Evolutionary conservation across 176 grass and related monocot genomes (phyloP), one percentile per base, ranked within the genome.

Genomic region (Oryza nivara): DNA sequence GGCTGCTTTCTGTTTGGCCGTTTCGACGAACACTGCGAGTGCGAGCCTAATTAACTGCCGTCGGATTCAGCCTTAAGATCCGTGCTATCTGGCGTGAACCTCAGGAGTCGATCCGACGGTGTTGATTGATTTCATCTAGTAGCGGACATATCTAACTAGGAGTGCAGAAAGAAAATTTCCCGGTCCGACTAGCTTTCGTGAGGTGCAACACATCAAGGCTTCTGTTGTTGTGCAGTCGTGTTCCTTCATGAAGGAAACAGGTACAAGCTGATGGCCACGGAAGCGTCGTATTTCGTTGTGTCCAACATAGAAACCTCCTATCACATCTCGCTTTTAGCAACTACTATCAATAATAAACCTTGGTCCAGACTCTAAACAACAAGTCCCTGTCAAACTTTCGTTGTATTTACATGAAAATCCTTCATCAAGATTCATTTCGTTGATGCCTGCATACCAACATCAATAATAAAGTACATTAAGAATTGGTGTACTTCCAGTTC

Each of bases 291-390:
- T 25, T 32, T 56, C 44, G 73, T 47, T 47, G 72, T 12, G 12
- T 17, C 17, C 48, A 47, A 26, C 7, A 25, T 17, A 87, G 19
- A 68, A 82, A 47, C 36, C 25, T 75, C 32, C n/a, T 3, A 26
- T 75, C 9, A 58, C 19, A 73, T 44, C 76, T 79, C 51, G 3
- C 56, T 83, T 63, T 64, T 63, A 67, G 81, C 70, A n/a, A 48
- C 41, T 11, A 19, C 61, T 61, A 61, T 23, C 32, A 70, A 6
- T 45, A 68, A 58, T 35, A 36, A 67, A 20, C 5, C n/a, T 32
- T 73, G 45, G 3, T 58, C 17, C 35, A 54, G 22, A 79, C 54
- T 58, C 17, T 20, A 58, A 58, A 56, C 19, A 6, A 43, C 16
- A 68, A 26, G 70, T 88, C 75, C 13, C 10, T 48, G 3, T 80